phyloP scores from a whole-genome alignment of 164 flowering plant species.

The Chloranthus sessilifolius region DNA sequence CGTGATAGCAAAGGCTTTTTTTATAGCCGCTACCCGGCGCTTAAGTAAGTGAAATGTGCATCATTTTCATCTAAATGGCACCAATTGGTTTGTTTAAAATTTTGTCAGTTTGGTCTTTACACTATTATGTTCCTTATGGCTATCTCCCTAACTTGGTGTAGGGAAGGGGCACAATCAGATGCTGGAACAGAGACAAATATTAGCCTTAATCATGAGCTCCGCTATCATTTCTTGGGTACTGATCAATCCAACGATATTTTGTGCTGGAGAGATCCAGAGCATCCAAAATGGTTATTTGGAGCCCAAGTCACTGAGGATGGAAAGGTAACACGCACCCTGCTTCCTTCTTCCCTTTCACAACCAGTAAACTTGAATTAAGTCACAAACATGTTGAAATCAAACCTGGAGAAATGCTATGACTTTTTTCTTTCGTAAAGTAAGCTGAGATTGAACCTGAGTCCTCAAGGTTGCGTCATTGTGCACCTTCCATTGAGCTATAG shows the following conservation, averaged over 20 bases:
- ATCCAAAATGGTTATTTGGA: conserved; percentile 54
- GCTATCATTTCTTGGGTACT: conserved; percentile 85
- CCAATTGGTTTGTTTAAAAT: background rate
- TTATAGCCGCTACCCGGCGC: conserved; percentile 87
- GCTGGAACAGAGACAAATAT: conserved; percentile 94
- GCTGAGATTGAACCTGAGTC: too few relatives aligned
- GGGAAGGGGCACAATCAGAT: conserved; percentile 66
- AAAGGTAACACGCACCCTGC: conserved; percentile 45
- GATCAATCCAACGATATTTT: conserved; percentile 87
- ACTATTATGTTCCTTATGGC: conserved; percentile 6
- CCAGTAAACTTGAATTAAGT: too few relatives aligned
- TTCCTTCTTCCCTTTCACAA: too few relatives aligned
- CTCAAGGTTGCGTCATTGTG: too few relatives aligned
- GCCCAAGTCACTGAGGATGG: conserved; percentile 84
- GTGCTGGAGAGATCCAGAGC: conserved; percentile 84
- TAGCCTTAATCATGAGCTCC: conserved; percentile 72
- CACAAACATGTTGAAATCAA: too few relatives aligned
- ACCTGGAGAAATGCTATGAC: too few relatives aligned
- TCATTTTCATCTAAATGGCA: background rate
- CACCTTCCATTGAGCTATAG: too few relatives aligned
- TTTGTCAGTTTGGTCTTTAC: background rate
- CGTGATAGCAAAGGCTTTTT: conserved; percentile 93
- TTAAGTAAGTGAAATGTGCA: conserved; percentile 48
- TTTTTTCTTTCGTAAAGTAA: too few relatives aligned
- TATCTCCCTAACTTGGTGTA: conserved; percentile 14